Percentiles rank a stretch among this genome's conserved stretches.
Conservation (phyloP, 257 asterid species). For the Verbascum thapsus region DNA sequence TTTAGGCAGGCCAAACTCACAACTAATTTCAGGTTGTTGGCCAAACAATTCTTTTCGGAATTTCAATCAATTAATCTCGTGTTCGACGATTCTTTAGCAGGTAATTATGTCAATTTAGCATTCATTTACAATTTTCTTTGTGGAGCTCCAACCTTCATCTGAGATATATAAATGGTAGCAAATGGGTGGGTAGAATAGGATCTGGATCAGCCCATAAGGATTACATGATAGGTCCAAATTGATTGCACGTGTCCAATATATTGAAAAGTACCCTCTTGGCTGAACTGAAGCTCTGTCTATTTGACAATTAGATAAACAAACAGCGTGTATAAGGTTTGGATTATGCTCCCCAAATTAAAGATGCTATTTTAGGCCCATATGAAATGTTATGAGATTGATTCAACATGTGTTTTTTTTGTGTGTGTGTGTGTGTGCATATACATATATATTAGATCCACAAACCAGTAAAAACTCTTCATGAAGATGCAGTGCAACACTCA, state of each 20-base stretch:
- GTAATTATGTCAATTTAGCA: constrained; percentile 40
- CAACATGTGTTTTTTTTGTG: background rate
- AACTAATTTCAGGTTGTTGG: constrained; percentile 79
- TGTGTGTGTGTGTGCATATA: background rate
- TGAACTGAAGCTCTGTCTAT: no score
- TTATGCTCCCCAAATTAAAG: no score
- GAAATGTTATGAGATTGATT: background rate
- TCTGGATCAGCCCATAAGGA: constrained; percentile 16
- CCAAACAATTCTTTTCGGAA: constrained; percentile 83
- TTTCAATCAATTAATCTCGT: constrained; percentile 74
- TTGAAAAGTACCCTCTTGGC: no score
- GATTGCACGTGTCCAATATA: no score
- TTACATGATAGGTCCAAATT: background rate
- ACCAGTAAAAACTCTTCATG: background rate
- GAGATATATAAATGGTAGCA: constrained; percentile 17
- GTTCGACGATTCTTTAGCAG: constrained; percentile 69
- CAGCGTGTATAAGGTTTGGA: no score
- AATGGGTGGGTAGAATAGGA: constrained; percentile 24
- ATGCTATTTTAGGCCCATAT: background rate
- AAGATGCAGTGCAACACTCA: constrained; percentile 8
- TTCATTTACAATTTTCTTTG: constrained; percentile 9
- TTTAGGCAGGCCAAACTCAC: constrained; percentile 70
- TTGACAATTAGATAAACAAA: no score
- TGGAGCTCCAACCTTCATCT: constrained; percentile 12
- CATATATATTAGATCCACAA: background rate